Conservation (phyloP, 306 rosid genomes). For the Dryas drummondii region DNA sequence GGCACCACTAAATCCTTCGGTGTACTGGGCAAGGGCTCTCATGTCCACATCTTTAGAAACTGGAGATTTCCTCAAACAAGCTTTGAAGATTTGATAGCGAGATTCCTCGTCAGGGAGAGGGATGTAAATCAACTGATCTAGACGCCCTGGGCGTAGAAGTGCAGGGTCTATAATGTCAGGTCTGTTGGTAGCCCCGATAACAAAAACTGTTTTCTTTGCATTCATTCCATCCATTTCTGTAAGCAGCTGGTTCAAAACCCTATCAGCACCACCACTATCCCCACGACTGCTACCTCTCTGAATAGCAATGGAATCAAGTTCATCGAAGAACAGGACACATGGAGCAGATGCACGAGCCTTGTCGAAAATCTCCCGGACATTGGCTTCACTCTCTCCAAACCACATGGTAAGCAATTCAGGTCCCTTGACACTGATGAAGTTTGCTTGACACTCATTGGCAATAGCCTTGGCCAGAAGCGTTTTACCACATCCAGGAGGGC, state of each 20-base stretch:
- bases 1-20: conserved; percentile 33
- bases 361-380: conserved; percentile 37
- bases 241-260: conserved; percentile 37
- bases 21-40: conserved; percentile 32
- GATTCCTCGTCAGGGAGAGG: conserved; percentile 38
- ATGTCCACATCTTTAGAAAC: conserved; percentile 30
- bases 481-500: conserved; percentile 48
- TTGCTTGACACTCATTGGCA: conserved; percentile 45
- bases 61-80: conserved; percentile 39
- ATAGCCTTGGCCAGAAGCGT: conserved; percentile 39
- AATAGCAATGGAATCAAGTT: conserved; percentile 39
- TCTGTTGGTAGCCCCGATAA: conserved; percentile 46
- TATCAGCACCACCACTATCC: conserved; percentile 38
- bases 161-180: conserved; percentile 54
- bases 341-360: conserved; percentile 38
- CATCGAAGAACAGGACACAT: conserved; percentile 37
- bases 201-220: conserved; percentile 36
- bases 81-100: conserved; percentile 30
- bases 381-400: conserved; percentile 39
- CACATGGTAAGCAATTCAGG: conserved; percentile 37
- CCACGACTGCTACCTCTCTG: conserved; percentile 35
- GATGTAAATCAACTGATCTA: conserved; percentile 37
- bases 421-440: conserved; percentile 40
- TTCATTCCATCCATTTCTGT: conserved; percentile 37
- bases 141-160: conserved; percentile 50